Evolutionary conservation across 305 asterid species (phyloP).

Genomic region (Fraxinus sp.): DNA sequence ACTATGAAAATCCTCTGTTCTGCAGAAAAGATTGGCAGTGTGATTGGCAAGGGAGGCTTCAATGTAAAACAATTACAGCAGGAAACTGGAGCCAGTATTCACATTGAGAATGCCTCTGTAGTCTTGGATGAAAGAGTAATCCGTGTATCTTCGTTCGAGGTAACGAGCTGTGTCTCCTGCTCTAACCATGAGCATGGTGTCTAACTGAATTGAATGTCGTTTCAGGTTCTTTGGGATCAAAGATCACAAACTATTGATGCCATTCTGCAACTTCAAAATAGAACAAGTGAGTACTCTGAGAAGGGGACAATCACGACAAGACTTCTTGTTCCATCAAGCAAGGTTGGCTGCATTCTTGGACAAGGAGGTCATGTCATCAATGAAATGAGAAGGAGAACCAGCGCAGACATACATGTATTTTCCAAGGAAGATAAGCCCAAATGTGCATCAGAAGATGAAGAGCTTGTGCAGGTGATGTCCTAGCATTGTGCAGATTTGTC

Average conservation of each 20-base stretch:
- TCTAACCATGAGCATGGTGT: conserved; percentile 20
- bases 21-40: conserved; percentile 71
- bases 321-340: conserved; percentile 76
- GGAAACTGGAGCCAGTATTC: conserved; percentile 71
- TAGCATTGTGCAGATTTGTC: conserved; percentile 13
- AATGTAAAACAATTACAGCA: conserved; percentile 66
- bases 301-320: conserved; percentile 65
- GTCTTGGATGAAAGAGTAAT: conserved; percentile 71
- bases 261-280: conserved; percentile 72
- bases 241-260: conserved; percentile 73
- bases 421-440: conserved; percentile 71
- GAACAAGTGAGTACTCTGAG: conserved; percentile 59
- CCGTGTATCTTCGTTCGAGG: conserved; percentile 68
- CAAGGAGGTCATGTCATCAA: conserved; percentile 79
- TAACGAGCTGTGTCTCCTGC: conserved; percentile 29
- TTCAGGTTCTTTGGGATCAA: conserved; percentile 59
- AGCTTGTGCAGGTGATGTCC: conserved; percentile 80
- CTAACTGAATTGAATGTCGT: conserved; percentile 36
- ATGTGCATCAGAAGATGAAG: conserved; percentile 76
- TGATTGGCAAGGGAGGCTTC: conserved; percentile 81
- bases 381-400: conserved; percentile 86
- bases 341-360: conserved; percentile 87
- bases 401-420: conserved; percentile 73
- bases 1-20: conserved; percentile 68
- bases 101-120: conserved; percentile 50